phyloP scores from a whole-genome alignment of 306 rosid species.

The Trifolium repens region DNA sequence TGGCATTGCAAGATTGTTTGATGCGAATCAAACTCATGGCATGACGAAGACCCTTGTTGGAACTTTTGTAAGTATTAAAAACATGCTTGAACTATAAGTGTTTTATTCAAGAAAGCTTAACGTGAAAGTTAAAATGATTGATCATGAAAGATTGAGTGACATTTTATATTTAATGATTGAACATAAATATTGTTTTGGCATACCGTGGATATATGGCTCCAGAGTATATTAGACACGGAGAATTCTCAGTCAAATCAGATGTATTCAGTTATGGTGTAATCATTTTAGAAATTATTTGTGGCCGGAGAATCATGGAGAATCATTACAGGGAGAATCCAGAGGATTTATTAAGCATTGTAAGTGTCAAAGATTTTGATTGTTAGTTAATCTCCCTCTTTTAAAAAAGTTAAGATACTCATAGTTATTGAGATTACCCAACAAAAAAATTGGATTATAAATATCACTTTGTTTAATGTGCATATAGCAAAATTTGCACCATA shows the following conservation, averaged over 20 bases:
- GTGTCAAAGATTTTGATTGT: constrained; percentile 16
- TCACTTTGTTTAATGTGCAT: too few species aligned
- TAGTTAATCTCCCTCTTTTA: not conserved
- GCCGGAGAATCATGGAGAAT: constrained; percentile 41
- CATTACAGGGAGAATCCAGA: constrained; percentile 30
- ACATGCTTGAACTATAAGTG: too few species aligned
- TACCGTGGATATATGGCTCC: constrained; percentile 70
- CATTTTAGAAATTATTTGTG: constrained; percentile 55
- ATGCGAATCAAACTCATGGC: constrained; percentile 44
- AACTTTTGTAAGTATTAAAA: constrained; percentile 52
- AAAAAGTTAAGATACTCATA: too few species aligned
- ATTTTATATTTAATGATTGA: not conserved
- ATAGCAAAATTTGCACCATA: too few species aligned
- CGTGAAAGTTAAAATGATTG: too few species aligned
- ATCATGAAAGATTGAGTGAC: not conserved
- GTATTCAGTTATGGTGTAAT: constrained; percentile 58
- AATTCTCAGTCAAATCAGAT: constrained; percentile 54
- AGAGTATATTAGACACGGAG: constrained; percentile 48
- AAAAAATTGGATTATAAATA: too few species aligned
- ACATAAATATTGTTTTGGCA: not conserved
- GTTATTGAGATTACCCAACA: too few species aligned
- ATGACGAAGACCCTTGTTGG: constrained; percentile 53
- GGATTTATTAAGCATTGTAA: constrained; percentile 51
- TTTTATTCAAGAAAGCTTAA: not conserved
- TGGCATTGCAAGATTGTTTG: constrained; percentile 59